Evolutionary conservation across 371 early-diverging fungal genomes (phyloP), one percentile per base, ranked within the genome.

Genomic region (Mortierella sp.): DNA sequence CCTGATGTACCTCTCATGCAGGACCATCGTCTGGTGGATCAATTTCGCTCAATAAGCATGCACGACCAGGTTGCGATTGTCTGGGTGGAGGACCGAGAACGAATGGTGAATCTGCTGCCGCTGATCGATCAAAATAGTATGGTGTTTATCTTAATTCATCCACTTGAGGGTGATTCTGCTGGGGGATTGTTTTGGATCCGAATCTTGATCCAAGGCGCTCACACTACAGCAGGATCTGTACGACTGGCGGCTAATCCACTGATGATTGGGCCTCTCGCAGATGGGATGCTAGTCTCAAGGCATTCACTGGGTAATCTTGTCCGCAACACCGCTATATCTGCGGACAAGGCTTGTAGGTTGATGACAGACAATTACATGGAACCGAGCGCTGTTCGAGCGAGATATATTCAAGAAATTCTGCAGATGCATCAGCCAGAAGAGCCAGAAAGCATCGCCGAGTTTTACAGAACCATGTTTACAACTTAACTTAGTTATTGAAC

Each of bases 251-350:
- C 75, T 18, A 80, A 80, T 52, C 80, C 75, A 22, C 72, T 91
- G 90, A 86, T 87, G 28, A 88, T 92, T 76, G 94, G 94, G 6
- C 95, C 95, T 6, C 75, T 94, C 26, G 85, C 87, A 18, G 93
- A 94, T 77, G 94, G 93, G 18, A 91, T 91, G 85, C 83, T 93
- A 6, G 89, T 94, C 4, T 90, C 89, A 64, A 85, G 93, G 14
- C 92, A 92, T 81, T 85, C 91, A 1, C 76, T 94, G 5, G 94
- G 93, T 0, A 79, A 85, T 28, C 87, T 94, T 83, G 88, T 93
- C 5, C 88, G 95, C 35, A 89, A 87, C 43, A 93, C 93, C 9
- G 89, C 92, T n/a, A 87, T 92, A 45, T 90, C 91, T 11, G 93
- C 91, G 5, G 92, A 93, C 32, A 85, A 86, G 68, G 89, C 91